Evolutionary conservation across 768 basidiomycete species (phyloP), one percentile per base, ranked within the genome.

Genomic region (Macrolepiota fuliginosa): DNA sequence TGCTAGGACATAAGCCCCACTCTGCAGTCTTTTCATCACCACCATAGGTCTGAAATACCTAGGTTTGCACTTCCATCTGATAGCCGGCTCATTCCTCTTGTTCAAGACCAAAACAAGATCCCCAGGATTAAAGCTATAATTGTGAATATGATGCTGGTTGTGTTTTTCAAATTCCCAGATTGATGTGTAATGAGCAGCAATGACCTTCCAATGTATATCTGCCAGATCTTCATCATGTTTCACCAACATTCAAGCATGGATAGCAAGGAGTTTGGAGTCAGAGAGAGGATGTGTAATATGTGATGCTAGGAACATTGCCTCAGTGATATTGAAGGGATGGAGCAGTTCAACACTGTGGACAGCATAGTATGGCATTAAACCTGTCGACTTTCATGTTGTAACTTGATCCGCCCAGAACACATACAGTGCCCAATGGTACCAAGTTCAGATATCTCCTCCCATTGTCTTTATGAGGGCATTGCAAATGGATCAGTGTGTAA

Each of bases 41-140:
- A 73, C 65, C 10, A 72, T 66, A 0, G 77, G 79, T 1, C 77
- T 76, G 1, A 73, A 62, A 56, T 79, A 80, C 0, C 68, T 57
- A 12, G 73, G 61, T 2, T 62, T 64, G 22, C 68, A 71, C 61
- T 78, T 78, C 1, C 64, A 25, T 24, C 69, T 67, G 0, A 74
- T 62, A 0, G 71, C 63, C 17, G 66, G 70, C 51, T 77, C 74
- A 15, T 73, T 63, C 0, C 45, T 25, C 1, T 73, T 73, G 57
- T 81, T 79, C 6, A 72, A 63, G 0, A 76, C 66, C 0, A 79
- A 58, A 0, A 80, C 73, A 0, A 81, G 64, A 4, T 70, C 69
- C 10, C 77, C 76, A 4, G 58, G 62, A 12, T 66, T 35, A 59
- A 75, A 79, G 24, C 69, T 36, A 57, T 56, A 73, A 25, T 73